phyloP scores from a whole-genome alignment of 106 monocot species.

The Apostasia ramifera region DNA sequence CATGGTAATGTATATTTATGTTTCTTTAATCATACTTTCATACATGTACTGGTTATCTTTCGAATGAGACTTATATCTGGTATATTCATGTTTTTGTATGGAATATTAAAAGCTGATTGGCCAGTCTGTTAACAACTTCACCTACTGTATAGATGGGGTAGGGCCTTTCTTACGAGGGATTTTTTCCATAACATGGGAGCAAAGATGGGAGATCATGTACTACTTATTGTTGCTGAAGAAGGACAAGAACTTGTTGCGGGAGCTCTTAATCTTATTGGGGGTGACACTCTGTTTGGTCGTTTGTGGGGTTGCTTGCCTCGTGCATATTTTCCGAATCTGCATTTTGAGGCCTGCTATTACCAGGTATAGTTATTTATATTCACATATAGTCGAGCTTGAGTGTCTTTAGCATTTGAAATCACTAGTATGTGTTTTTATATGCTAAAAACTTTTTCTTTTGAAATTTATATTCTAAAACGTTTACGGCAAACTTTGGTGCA shows the following conservation, averaged over 20 bases:
- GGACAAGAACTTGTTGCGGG: conserved; percentile 82
- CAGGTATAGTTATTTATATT: conserved; percentile 38
- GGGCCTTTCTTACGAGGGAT: conserved; percentile 80
- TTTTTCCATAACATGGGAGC: conserved; percentile 84
- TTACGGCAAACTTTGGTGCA: too few relatives aligned
- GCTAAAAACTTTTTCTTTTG: too few relatives aligned
- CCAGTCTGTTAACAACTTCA: background rate
- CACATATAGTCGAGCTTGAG: too few relatives aligned
- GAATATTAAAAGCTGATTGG: background rate
- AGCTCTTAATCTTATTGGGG: conserved; percentile 94
- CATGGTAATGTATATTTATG: too few relatives aligned
- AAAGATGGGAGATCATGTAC: conserved; percentile 75
- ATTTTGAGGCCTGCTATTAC: conserved; percentile 99
- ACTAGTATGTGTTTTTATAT: too few relatives aligned
- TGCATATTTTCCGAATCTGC: conserved; percentile 86
- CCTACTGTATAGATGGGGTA: conserved; percentile 63
- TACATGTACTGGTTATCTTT: too few relatives aligned
- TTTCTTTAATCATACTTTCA: too few relatives aligned
- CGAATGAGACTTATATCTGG: too few relatives aligned
- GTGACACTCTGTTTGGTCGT: conserved; percentile 90
- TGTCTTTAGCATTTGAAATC: too few relatives aligned
- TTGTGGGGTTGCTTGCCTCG: conserved; percentile 88
- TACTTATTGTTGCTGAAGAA: conserved; percentile 91
- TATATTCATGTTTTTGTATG: too few relatives aligned
- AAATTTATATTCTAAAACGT: too few relatives aligned